These are phyloP conservation scores for Populus tomentosa DNA, from an alignment of 441 rosid species.

Conservation along the genomic window DNA sequence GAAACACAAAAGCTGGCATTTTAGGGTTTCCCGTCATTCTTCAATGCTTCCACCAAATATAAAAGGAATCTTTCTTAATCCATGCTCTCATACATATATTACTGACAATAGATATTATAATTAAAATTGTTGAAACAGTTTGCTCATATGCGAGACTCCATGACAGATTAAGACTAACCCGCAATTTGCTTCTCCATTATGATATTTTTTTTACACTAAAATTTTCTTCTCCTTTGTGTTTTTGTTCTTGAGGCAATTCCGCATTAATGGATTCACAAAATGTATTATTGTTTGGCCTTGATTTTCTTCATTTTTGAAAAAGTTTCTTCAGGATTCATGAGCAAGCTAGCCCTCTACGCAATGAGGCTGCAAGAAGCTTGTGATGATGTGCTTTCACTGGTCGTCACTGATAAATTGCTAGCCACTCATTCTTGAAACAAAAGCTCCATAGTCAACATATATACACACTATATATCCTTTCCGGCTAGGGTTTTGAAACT, in stretches of 20 bases:
- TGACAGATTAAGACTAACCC: too few relatives aligned
- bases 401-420: neutral
- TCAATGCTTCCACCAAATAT: neutral
- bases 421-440: neutral
- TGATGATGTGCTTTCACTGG: neutral
- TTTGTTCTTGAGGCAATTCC: too few relatives aligned
- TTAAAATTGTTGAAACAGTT: neutral
- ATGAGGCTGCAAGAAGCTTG: neutral
- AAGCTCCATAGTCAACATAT: neutral
- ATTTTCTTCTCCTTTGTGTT: too few relatives aligned
- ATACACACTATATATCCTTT: too few relatives aligned
- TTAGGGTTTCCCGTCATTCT: slow-evolving; percentile 1
- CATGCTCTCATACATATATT: neutral
- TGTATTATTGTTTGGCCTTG: neutral
- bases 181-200: too few relatives aligned
- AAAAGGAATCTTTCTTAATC: neutral
- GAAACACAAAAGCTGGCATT: neutral
- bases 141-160: neutral
- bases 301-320: neutral
- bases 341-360: neutral
- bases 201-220: too few relatives aligned
- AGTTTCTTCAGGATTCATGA: neutral
- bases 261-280: too few relatives aligned
- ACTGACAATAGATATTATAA: too few relatives aligned
- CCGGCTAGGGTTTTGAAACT: neutral